Conservation (phyloP, 306 rosid species). For the Rosa multiflora region DNA sequence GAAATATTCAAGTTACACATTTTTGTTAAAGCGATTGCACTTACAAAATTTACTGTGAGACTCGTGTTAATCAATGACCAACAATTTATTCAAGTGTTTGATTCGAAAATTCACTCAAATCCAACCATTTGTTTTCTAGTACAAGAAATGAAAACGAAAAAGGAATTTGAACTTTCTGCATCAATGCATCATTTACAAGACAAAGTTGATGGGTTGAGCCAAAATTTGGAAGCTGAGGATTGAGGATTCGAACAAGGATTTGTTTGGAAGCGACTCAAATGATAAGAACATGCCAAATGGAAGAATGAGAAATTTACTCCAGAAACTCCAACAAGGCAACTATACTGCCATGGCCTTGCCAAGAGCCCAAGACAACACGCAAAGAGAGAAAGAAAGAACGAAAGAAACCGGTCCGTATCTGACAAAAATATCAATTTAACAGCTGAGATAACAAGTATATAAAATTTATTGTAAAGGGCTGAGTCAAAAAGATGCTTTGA, state of each 20-base stretch:
- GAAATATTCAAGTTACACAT: background rate
- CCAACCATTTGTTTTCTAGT: background rate
- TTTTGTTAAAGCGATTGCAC: background rate
- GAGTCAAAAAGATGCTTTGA: slow-evolving; percentile 31
- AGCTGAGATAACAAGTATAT: background rate
- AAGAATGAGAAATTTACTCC: slow-evolving; percentile 16
- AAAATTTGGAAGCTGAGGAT: slow-evolving; percentile 2
- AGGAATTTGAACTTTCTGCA: background rate
- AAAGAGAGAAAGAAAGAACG: background rate
- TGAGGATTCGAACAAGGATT: background rate
- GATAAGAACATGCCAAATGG: slow-evolving; percentile 19
- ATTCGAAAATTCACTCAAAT: background rate
- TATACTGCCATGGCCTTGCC: background rate
- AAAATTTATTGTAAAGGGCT: background rate
- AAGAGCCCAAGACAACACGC: background rate
- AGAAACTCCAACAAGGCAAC: background rate
- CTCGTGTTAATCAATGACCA: background rate
- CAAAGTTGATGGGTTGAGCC: background rate
- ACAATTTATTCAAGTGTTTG: background rate
- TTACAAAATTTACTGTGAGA: background rate
- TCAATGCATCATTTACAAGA: background rate
- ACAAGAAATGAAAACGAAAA: background rate
- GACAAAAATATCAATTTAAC: background rate
- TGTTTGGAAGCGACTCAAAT: slow-evolving; percentile 11
- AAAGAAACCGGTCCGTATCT: background rate